These are phyloP conservation scores for Cyclotella cryptica DNA, from an alignment of 108 stramenopile genomes.

Conservation along the genomic window DNA sequence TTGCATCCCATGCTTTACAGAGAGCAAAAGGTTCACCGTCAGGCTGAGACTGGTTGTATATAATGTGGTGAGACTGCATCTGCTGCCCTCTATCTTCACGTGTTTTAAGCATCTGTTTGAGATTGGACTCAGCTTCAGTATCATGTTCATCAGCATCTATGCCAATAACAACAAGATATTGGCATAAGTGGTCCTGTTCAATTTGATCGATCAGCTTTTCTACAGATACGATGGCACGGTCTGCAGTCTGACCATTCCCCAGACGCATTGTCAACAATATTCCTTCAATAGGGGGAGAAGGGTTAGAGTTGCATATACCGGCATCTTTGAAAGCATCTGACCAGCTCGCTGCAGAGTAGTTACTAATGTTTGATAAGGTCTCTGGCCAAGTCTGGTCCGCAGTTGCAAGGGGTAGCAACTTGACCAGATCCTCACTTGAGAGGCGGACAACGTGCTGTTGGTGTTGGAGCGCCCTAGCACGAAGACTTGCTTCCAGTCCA, in stretches of 20 bases:
- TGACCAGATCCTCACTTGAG: neutral
- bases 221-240: constrained; percentile 5
- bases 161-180: constrained; percentile 52
- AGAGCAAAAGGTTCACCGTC: constrained; percentile 39
- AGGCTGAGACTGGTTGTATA: constrained; percentile 19
- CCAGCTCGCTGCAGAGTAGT: constrained; percentile 21
- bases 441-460: neutral
- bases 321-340: constrained; percentile 35
- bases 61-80: constrained; percentile 13
- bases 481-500: neutral
- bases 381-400: constrained; percentile 23
- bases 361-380: constrained; percentile 13
- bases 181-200: constrained; percentile 48
- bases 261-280: constrained; percentile 58
- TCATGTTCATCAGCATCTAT: constrained; percentile 53
- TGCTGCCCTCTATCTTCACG: neutral
- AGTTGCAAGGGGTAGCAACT: neutral
- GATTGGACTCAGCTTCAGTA: constrained; percentile 6
- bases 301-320: constrained; percentile 46
- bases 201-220: constrained; percentile 28
- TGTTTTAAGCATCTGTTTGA: constrained; percentile 20
- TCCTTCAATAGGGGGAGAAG: constrained; percentile 54
- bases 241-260: neutral
- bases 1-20: constrained; percentile 52
- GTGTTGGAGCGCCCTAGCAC: neutral